Evolutionary conservation across 2,329 filamentous ascomycete species (phyloP).

Genomic region (Monosporascus sp.): DNA sequence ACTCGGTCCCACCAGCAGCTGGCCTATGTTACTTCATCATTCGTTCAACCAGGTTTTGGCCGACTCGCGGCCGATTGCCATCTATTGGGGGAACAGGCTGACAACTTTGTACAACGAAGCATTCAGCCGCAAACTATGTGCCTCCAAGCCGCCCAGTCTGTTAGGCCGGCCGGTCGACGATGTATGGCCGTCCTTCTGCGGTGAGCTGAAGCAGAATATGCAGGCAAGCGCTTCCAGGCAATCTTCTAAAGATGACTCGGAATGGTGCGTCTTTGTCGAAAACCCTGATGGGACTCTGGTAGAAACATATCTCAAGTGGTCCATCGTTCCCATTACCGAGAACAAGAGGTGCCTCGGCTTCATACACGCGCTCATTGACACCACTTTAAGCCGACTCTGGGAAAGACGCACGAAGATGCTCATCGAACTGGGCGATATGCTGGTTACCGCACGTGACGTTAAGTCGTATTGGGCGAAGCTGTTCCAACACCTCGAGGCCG

Average conservation of each 20-base stretch:
- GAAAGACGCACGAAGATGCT: conserved; percentile 45
- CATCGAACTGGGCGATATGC: conserved; percentile 40
- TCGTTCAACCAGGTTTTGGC: conserved; percentile 38
- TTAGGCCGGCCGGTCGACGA: conserved; percentile 56
- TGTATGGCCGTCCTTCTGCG: conserved; percentile 51
- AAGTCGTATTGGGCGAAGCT: conserved; percentile 44
- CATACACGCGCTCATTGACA: conserved; percentile 42
- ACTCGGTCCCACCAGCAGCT: conserved; percentile 40
- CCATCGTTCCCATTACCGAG: conserved; percentile 41
- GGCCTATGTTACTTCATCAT: conserved; percentile 43
- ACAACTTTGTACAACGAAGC: conserved; percentile 69
- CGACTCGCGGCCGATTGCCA: conserved; percentile 46
- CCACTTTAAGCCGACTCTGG: conserved; percentile 42
- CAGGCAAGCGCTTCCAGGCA: conserved; percentile 26
- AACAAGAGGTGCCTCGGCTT: conserved; percentile 39
- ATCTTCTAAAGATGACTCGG: conserved; percentile 33
- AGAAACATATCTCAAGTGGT: conserved; percentile 45
- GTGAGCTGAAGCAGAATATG: conserved; percentile 34
- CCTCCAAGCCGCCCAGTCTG: conserved; percentile 57
- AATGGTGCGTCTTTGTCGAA: conserved; percentile 41
- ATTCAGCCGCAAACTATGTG: conserved; percentile 54
- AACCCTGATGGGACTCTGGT: conserved; percentile 35
- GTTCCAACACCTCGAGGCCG: conserved; percentile 37
- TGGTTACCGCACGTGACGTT: conserved; percentile 38
- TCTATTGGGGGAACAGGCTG: conserved; percentile 60